Conservation (phyloP, 2,329 filamentous ascomycete species). For the Phaeoacremonium minimum region DNA sequence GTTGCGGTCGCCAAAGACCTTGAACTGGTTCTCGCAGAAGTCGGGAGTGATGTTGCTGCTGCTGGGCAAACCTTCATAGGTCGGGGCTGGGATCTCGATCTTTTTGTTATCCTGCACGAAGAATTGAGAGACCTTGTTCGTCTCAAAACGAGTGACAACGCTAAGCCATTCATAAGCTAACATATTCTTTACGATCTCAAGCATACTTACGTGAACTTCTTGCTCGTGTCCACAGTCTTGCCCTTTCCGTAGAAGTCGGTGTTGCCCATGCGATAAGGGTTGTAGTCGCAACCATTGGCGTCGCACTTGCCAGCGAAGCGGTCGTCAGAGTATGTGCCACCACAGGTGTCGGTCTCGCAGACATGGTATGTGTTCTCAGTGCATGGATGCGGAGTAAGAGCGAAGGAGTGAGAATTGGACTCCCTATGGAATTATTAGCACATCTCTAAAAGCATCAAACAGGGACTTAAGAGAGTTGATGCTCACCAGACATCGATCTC, state of each 20-base stretch:
- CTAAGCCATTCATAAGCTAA: no score
- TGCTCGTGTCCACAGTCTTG: constrained; percentile 50
- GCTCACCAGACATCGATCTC: constrained; percentile 49
- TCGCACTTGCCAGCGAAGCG: constrained; percentile 59
- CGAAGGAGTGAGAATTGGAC: constrained; percentile 12
- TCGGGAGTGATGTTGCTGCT: constrained; percentile 42
- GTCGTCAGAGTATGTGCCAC: constrained; percentile 40
- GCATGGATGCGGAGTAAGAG: constrained; percentile 56
- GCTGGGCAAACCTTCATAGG: constrained; percentile 14
- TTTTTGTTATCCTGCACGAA: constrained; percentile 55
- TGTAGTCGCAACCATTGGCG: constrained; percentile 63
- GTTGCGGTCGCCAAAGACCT: constrained; percentile 45
- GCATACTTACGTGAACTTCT: constrained; percentile 57
- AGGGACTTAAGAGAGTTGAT: background rate
- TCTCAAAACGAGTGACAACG: constrained; percentile 36
- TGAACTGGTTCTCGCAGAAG: constrained; percentile 52
- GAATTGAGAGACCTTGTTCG: constrained; percentile 52
- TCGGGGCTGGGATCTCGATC: constrained; percentile 39
- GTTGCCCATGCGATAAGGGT: constrained; percentile 61
- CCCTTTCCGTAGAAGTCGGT: constrained; percentile 56
- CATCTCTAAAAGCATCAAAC: no score
- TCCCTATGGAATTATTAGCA: background rate
- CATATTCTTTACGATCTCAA: constrained; percentile 19
- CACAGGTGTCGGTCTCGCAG: constrained; percentile 41
- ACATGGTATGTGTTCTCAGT: constrained; percentile 38